phyloP scores from a whole-genome alignment of 2,329 filamentous ascomycete species.

The Myrmaecium sp. region DNA sequence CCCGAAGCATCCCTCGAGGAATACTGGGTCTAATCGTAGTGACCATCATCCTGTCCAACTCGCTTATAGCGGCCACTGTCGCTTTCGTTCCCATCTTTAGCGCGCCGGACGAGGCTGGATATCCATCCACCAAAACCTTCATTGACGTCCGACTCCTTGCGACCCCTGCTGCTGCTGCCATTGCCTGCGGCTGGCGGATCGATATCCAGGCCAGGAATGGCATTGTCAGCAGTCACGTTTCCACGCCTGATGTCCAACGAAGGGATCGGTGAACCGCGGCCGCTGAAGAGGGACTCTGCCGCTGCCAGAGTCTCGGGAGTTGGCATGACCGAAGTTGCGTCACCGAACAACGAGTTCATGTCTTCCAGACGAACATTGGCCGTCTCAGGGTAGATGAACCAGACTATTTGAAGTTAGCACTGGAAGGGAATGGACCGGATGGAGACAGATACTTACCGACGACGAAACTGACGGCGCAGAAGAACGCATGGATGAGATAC shows the following conservation, averaged over 20 bases:
- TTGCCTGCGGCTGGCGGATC: conserved; percentile 50
- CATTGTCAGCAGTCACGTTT: conserved; percentile 39
- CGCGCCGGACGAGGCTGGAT: conserved; percentile 44
- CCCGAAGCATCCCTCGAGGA: too few relatives aligned
- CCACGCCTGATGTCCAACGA: conserved; percentile 52
- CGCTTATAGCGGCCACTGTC: conserved; percentile 28
- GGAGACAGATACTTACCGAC: conserved; percentile 52
- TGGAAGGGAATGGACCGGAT: conserved; percentile 4
- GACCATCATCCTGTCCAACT: conserved; percentile 25
- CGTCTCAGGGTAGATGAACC: conserved; percentile 94
- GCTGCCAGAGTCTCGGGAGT: conserved; percentile 67
- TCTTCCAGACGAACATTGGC: conserved; percentile 90
- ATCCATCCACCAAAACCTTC: conserved; percentile 56
- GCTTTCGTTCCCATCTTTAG: conserved; percentile 28
- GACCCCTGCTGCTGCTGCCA: conserved; percentile 18
- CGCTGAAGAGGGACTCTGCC: conserved; percentile 63
- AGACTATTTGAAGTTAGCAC: conserved; percentile 48
- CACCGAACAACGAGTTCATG: conserved; percentile 89
- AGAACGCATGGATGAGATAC: conserved; percentile 91
- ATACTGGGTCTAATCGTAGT: conserved; percentile 3
- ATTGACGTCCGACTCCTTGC: conserved; percentile 12
- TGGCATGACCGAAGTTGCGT: conserved; percentile 67
- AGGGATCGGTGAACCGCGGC: conserved; percentile 55
- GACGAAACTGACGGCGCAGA: conserved; percentile 88
- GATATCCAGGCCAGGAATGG: conserved; percentile 68